Evolutionary conservation across 108 stramenopile genomes (phyloP), one percentile per base, ranked within the genome.

Genomic region (Pelagomonas calceolata): DNA sequence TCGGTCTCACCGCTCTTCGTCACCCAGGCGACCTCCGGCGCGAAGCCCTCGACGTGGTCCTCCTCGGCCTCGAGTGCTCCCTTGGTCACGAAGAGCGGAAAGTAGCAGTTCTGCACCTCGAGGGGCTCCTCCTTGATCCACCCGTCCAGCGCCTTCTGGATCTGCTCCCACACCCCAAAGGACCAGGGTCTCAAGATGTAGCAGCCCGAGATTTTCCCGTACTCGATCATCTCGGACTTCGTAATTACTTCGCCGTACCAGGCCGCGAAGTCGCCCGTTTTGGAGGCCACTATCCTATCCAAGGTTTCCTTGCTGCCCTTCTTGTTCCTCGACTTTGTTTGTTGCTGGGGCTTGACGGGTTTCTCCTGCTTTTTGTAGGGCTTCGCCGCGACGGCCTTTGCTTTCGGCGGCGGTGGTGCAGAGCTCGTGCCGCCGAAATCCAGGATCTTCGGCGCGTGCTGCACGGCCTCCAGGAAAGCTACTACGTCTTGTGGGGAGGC

Each of bases 41-140:
- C 96, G 67, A 99, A 99, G 18, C 95, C 98, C 85, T 97, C 98
- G 34, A 99, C 94, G 78, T 99, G 98, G 78, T 96, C 96, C 84
- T 97, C 93, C 77, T 99, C 98, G 71, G 91, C 88, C 66, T 95
- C 93, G 66, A 99, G 78, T 32, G 93, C 92, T 71, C 88, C 86
- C 78, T 88, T 76, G 34, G 90, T 84, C 21, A 99, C 96, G 80
- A 99, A 97, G 78, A 99, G 81, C 36, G 98, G 98, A 72, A 99
- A 99, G 85, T 99, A 98, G 66, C 89, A 82, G 80, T 97, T 97
- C 76, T 96, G 88, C 14, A 98, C 95, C 68, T 85, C 95, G 72
- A 95, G 80, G 63, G 85, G 73, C 51, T 82, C 84, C 33, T 77
- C 71, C 78, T 97, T 94, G 84, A 87, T 86, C 36, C 35, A 30